Base-by-base conservation (phyloP, 768 basidiomycete genomes). In the Auricularia sp. region DNA sequence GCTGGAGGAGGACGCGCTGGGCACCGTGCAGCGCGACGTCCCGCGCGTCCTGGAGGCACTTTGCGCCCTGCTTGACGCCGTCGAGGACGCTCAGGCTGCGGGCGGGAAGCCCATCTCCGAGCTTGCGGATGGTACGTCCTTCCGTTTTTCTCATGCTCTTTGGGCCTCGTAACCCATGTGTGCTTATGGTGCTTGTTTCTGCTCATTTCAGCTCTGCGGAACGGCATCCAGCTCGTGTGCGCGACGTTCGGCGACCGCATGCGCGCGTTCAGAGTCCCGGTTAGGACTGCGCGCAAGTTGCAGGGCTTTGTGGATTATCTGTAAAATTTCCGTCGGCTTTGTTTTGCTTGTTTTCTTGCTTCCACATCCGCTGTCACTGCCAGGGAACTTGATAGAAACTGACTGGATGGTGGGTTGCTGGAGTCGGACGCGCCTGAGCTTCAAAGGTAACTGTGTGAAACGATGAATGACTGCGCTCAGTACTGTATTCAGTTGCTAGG, bases 11-110 rank as follows among this genome's bases (percentile, higher is more conserved):
- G 92, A 95, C 75, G 80, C 81, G 21, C 93, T 87, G 70, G 92
- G 92, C 24, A 83, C 87, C 39, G 90, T 93, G 13, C 93, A 94
- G 72, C 80, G 89, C 11, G 93, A 94, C 71, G 90, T 92, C 21
- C 88, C 92, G 0, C 85, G 84, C 66, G 85, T 92, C 35, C 73
- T 95, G 2, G 92, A 95, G 73, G 88, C 88, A 0, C 77, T 94
- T 68, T 72, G 89, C 13, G 81, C 81, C 0, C 89, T 87, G 76
- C 79, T 92, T 21, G 71, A 74, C 1, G 88, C 84, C 1, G 73
- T 92, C 21, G 91, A 93, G 68, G 80, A 81, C 36, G 87, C 87
- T 65, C 82, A 85, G 64, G 71, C 69, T 1, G 84, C 59, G 7
- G 37, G 34, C 18, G 18, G 59, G 8, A 5, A 21, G 3, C 64